Evolutionary conservation across 2,329 filamentous ascomycete species (phyloP).

Genomic region (Aspergillus nomiae): DNA sequence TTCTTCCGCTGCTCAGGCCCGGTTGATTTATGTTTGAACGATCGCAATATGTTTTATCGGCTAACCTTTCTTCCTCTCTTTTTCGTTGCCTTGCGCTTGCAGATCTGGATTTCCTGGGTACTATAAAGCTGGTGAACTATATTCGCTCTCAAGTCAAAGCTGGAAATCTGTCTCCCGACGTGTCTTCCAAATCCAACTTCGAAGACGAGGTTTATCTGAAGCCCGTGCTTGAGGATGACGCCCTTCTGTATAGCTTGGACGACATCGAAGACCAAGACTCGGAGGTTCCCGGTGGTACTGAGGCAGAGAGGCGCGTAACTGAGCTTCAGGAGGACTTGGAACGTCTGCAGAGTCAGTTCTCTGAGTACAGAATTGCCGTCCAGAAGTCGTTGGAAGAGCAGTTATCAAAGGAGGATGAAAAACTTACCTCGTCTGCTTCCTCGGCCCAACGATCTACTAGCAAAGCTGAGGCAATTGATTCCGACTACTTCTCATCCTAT

Average conservation of each 20-base stretch:
- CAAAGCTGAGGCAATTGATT: slow-evolving; percentile 55
- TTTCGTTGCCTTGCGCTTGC: slow-evolving; percentile 36
- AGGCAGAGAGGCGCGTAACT: slow-evolving; percentile 54
- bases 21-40: slow-evolving; percentile 12
- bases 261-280: slow-evolving; percentile 60
- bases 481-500: slow-evolving; percentile 66
- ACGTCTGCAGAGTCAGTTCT: slow-evolving; percentile 62
- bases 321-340: slow-evolving; percentile 65
- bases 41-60: slow-evolving; percentile 4
- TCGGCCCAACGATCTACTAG: slow-evolving; percentile 30
- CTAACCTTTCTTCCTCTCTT: slow-evolving; percentile 17
- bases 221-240: slow-evolving; percentile 85
- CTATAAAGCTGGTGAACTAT: slow-evolving; percentile 75
- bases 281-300: slow-evolving; percentile 29
- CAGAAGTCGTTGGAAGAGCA: slow-evolving; percentile 68
- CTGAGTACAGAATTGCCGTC: slow-evolving; percentile 66
- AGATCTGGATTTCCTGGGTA: slow-evolving; percentile 71
- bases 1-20: slow-evolving; percentile 11
- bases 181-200: slow-evolving; percentile 65
- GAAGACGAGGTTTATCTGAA: slow-evolving; percentile 79
- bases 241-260: slow-evolving; percentile 82
- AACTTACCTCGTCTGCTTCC: slow-evolving; percentile 27
- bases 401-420: slow-evolving; percentile 60
- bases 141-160: slow-evolving; percentile 51
- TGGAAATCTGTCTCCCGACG: slow-evolving; percentile 52